Evolutionary conservation across 2,329 filamentous ascomycete genomes (phyloP), one percentile per base, ranked within the genome.

Genomic region (Scytalidium lignicola): DNA sequence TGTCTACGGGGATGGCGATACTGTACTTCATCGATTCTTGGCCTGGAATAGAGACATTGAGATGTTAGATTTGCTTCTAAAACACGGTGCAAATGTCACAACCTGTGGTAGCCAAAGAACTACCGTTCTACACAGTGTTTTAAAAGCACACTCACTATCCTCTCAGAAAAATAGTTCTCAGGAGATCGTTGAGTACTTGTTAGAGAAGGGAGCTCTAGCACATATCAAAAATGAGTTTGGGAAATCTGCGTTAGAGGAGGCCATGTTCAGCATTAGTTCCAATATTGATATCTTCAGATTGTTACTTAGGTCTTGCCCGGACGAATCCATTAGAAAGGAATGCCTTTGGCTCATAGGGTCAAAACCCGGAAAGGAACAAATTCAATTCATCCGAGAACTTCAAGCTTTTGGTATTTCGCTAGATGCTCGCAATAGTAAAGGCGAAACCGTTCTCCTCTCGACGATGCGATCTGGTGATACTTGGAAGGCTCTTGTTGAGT

Each of bases 51-150:
- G 32, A 0, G 12, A 62, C 17, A n/a, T 54, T 3, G 51, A 52
- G 2, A 49, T 60, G 3, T 49, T 67, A 1, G 43, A 49, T 5
- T 41, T 55, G 1, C 50, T 70, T 21, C 46, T 70, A 1, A 46
- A 62, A 12, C 56, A 63, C 21, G 66, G 67, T 2, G 68, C 65
- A 6, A 56, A 66, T 55, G 58, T 61, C 3, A 62, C 58, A 18
- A 43, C 54, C 15, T 18, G 41, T 7, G 60, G 54, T 43, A 46
- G 44, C 6, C 13, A 43, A 4, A 41, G 51, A 48, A 51, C 29
- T 52, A 55, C 17, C 41, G 51, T 44, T 22, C 39, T 39, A 6
- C 48, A 43, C 57, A 56, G 3, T n/a, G 23, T 20, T 28, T 32
- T 45, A 20, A 18, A 20, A 32, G 17, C 22, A 43, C 46, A 20